Evolutionary conservation across 352 stramenopile genomes (phyloP).

Genomic region (Phytopythium delawarense): DNA sequence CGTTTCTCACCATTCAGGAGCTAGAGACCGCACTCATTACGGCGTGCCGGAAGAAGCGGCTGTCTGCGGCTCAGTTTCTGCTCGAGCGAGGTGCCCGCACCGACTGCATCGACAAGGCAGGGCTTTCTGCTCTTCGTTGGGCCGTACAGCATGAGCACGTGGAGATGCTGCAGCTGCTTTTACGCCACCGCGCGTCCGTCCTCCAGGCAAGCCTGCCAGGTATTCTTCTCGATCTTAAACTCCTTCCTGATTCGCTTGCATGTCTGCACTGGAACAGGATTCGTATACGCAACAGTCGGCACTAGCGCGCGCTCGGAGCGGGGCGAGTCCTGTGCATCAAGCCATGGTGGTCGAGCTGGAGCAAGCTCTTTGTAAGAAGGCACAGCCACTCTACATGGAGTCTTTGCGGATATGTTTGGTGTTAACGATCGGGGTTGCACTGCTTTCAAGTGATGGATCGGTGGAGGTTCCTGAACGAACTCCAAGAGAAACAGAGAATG

Average conservation of each 20-base stretch:
- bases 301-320: conserved; percentile 32
- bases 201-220: conserved; percentile 14
- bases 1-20: conserved; percentile 12
- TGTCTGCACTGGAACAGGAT: conserved; percentile 15
- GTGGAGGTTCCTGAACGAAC: conserved; percentile 20
- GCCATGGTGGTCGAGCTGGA: conserved; percentile 40
- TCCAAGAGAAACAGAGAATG: conserved; percentile 28
- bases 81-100: conserved; percentile 32
- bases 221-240: background rate
- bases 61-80: conserved; percentile 30
- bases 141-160: conserved; percentile 31
- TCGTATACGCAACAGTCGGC: conserved; percentile 44
- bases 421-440: background rate
- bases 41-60: conserved; percentile 44
- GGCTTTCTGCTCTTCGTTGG: conserved; percentile 52
- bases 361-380: conserved; percentile 28
- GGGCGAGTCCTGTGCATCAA: conserved; percentile 25
- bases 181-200: conserved; percentile 39
- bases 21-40: conserved; percentile 50
- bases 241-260: background rate
- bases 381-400: background rate
- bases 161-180: conserved; percentile 29
- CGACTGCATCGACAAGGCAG: conserved; percentile 36
- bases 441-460: conserved; percentile 29
- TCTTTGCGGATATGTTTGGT: background rate